A percentile compares a stretch with the other conserved stretches of the same genome.
phyloP scores from a whole-genome alignment of 176 grass and related monocot species.

The Oryza australiensis region DNA sequence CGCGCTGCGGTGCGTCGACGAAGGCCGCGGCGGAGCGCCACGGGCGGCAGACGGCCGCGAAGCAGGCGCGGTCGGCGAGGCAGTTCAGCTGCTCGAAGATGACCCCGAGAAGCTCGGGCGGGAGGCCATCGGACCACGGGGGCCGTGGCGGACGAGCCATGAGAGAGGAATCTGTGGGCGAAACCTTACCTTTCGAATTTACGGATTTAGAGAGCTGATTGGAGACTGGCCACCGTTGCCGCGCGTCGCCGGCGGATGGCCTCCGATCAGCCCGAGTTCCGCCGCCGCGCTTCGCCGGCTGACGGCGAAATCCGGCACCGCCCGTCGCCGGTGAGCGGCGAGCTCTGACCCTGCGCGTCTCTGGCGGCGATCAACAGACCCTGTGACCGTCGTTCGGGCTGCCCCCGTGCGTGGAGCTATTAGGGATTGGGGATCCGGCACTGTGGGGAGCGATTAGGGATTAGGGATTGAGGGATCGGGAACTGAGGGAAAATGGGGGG shows the following conservation, averaged over 20 bases:
- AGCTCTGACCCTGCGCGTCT: too few species aligned
- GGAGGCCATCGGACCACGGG: background rate
- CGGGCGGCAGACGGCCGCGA: background rate
- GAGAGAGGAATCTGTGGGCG: background rate
- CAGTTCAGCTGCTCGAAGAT: slow-evolving; percentile 7
- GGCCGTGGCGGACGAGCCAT: background rate
- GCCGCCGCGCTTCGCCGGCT: background rate
- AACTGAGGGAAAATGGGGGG: background rate
- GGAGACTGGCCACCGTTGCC: too few species aligned
- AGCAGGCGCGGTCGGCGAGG: slow-evolving; percentile 22
- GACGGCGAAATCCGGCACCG: too few species aligned
- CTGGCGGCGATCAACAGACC: too few species aligned
- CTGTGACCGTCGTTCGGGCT: too few species aligned
- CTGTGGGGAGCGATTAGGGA: background rate
- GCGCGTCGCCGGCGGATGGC: background rate
- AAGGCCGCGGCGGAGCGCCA: background rate
- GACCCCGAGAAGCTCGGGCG: slow-evolving; percentile 2
- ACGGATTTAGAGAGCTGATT: background rate
- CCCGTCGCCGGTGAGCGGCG: too few species aligned
- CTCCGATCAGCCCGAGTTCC: too few species aligned
- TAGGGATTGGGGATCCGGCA: background rate
- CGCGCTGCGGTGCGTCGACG: background rate
- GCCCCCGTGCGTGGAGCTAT: background rate
- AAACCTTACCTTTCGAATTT: background rate
- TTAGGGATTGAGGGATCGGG: background rate